Conservation (phyloP, 371 early-diverging fungal species). For the Mucor lusitanicus region DNA sequence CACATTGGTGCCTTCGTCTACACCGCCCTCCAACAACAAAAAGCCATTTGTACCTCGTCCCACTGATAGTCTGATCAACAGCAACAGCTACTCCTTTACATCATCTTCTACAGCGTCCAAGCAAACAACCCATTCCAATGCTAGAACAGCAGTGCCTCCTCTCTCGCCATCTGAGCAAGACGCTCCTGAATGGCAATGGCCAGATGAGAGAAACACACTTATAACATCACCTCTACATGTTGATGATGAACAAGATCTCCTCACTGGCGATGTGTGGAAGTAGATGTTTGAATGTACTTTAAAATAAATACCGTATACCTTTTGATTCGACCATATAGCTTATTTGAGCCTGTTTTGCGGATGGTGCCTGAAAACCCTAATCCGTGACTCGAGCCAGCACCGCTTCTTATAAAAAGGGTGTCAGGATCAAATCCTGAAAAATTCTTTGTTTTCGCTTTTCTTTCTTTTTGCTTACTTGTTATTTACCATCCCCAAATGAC, state of each 20-base stretch:
- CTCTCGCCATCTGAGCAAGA: constrained; percentile 6
- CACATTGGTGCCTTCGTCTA: neutral
- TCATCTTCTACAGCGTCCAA: neutral
- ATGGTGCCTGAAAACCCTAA: neutral
- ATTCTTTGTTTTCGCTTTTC: neutral
- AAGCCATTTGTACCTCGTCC: neutral
- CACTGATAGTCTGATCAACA: neutral
- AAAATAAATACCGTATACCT: neutral
- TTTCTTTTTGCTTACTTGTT: neutral
- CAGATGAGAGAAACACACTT: constrained; percentile 1
- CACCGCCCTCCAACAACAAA: neutral
- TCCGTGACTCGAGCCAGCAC: neutral
- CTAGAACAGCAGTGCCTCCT: neutral
- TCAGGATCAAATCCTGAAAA: neutral
- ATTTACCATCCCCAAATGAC: neutral
- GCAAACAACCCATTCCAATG: neutral
- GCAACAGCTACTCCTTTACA: neutral
- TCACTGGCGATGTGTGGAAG: constrained; percentile 20
- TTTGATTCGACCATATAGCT: no score
- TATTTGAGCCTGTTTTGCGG: no score
- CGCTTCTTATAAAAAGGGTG: neutral
- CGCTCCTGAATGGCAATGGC: constrained; percentile 16
- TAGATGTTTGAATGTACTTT: neutral
- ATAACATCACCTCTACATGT: neutral
- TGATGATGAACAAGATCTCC: constrained; percentile 9